Base-by-base conservation (phyloP, 495 filamentous ascomycete species). In the Penicillium bialowiezense region DNA sequence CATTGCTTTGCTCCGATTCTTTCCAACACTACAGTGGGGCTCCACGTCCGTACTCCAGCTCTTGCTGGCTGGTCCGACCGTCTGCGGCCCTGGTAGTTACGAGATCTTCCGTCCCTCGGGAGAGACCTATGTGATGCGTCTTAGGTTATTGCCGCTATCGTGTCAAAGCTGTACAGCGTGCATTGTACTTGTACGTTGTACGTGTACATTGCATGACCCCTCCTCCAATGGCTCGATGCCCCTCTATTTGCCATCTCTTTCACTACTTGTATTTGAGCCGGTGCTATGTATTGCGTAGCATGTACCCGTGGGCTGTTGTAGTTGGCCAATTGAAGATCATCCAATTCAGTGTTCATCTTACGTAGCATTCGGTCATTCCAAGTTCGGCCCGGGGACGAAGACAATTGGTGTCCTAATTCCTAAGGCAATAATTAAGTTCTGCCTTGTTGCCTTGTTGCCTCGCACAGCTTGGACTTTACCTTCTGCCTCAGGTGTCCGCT, bases 41-140 rank as follows among this genome's bases (percentile, higher is more conserved):
- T 60, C 44, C 50, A 49, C 49, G 53, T 51, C 45, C 39, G 26
- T 54, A 44, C 59, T 50, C 55, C 59, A 55, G 50, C 54, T 54
- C 51, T 54, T 58, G 54, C 62, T 66, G 65, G 60, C 41, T 56
- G 62, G 62, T 58, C 57, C 65, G 58, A 60, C 60, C 62, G 48
- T 61, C 56, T 53, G 54, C 66, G 59, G 62, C 51, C 41, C 35
- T 48, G n/a, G n/a, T 46, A 49, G 47, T 60, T 65, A 59, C 70
- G 70, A 74, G 65, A 72, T 74, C 69, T 69, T 51, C 70, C 70
- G 70, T 59, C 48, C 67, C 67, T 70, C 67, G 70, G 70, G 48
- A 67, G 52, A 54, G 54, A 56, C 47, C 43, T 34, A 56, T 54
- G 55, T 26, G 23, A 26, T 26, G 23, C 23, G 8, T n/a, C n/a